A percentile compares a stretch with the other conserved stretches of the same genome.
Evolutionary conservation across 208 protist genomes (phyloP).

Genomic region (Porcisia hertigi): DNA sequence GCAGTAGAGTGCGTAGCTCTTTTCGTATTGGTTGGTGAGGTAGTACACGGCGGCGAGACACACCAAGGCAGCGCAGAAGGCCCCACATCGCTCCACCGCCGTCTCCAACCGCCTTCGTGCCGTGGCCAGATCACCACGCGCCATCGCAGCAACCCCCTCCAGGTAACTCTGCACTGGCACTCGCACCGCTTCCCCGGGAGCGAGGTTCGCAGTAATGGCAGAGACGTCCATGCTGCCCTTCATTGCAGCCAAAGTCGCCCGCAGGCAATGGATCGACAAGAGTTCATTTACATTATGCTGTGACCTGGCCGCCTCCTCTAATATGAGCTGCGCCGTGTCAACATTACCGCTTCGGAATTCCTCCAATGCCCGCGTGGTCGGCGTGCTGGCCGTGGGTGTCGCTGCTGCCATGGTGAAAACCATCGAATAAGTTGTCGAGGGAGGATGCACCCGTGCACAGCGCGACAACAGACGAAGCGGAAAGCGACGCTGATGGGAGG

Average conservation of each 20-base stretch:
- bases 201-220: conserved; percentile 12
- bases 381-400: conserved; percentile 3
- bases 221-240: conserved; percentile 49
- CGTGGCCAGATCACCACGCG: conserved; percentile 50
- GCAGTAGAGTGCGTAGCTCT: conserved; percentile 75
- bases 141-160: conserved; percentile 72
- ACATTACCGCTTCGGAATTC: conserved; percentile 64
- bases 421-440: neutral
- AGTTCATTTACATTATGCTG: conserved; percentile 48
- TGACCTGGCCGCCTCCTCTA: conserved; percentile 39
- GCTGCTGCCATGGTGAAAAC: neutral
- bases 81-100: conserved; percentile 42
- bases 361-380: conserved; percentile 47
- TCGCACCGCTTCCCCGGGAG: conserved; percentile 23
- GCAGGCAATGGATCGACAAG: conserved; percentile 68
- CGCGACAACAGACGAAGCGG: neutral
- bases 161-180: conserved; percentile 62
- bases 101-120: conserved; percentile 73
- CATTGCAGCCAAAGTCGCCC: conserved; percentile 78
- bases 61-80: conserved; percentile 67
- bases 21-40: conserved; percentile 61
- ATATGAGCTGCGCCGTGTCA: conserved; percentile 41
- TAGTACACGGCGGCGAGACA: conserved; percentile 76
- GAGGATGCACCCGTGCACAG: neutral
- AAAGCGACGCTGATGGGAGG: neutral